Base-by-base conservation (phyloP, 208 protist species). In the Kentomonas sorsogonicus region DNA sequence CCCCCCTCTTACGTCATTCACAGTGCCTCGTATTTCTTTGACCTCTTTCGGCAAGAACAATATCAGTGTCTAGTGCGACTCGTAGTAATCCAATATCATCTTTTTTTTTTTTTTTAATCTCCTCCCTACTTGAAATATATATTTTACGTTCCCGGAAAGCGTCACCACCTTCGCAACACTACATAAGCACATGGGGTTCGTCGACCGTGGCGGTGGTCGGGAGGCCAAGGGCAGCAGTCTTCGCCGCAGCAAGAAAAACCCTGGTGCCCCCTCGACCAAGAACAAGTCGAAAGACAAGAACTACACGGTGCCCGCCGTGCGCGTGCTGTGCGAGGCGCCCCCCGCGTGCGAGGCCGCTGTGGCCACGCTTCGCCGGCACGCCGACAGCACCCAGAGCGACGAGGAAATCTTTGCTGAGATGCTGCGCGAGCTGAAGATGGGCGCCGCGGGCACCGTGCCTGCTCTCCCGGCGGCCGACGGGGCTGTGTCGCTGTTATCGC, bases 221-320 rank as follows among this genome's bases (percentile, higher is more conserved):
- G 86, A 93, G 63, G 74, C 74, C 22, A 93, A 93, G 53, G 79
- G 79, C 11, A 58, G 71, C 10, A 89, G 79, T 48, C 70, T 93
- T 50, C 81, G 86, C 39, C 72, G 68, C 27, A 89, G 81, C 7
- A 89, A 83, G 51, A 93, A 89, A 53, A 93, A 93, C 52, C 86
- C 86, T 22, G 81, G 81, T 18, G 80, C 81, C 0, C 40, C 81
- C 5, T 65, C 73, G 31, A 69, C 76, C 3, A 60, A 64, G 34
- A 70, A 85, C 54, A 75, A 77, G 56, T 27, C 41, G 20, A 33
- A 40, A 16, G 48, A 60, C 57, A 75, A 71, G 38, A 69, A 53
- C 20, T 62, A 65, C 53, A 59, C 53, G 22, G 48, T 65, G 2
- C 64, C 70, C 4, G 38, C 67, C 2, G 64, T 63, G 7, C 66